Base-by-base conservation (phyloP, 352 stramenopile species). In the Phytophthora lateralis region DNA sequence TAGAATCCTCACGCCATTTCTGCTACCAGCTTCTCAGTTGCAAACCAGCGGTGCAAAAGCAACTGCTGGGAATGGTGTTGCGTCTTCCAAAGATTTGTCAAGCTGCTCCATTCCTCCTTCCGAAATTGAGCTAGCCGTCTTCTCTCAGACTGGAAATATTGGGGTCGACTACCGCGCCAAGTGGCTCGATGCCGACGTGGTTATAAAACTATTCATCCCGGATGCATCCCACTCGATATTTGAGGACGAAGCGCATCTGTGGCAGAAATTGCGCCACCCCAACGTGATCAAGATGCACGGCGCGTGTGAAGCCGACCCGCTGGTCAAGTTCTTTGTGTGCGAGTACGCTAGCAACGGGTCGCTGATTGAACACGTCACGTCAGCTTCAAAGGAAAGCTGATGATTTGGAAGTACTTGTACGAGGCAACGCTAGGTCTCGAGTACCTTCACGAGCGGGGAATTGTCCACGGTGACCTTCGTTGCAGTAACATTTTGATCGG, bases 401-500 rank as follows among this genome's bases (percentile, higher is more conserved):
- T 2, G n/a, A 21, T 45, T 1, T 67, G 60, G 60, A 51, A 39
- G 20, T 53, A 39, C n/a, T 29, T 67, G 27, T 18, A 47, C 8
- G 45, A 59, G 2, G 46, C 60, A 11, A 45, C 60, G 5, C 11
- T 61, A 5, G 60, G 51, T 0, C 39, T 68, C 0, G n/a, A 32
- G n/a, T 62, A 57, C 21, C 46, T 68, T 1, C 52, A 68, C 10
- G 38, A 62, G 14, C 37, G 46, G 1, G 32, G 41, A 1, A 63
- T 71, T 26, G 34, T 10, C 21, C 21, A 24, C 21, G 21, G 21
- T 24, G 21, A 24, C 21, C 21, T 24, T 24, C 21, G 21, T 24
- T 55, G 65, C 10, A 66, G 61, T 44, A 75, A 73, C 21, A 72
- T 78, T 45, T 46, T 78, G 20, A 49, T 78, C 6, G 53, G 53